A percentile compares a stretch with the other conserved stretches of the same genome.
phyloP scores from a whole-genome alignment of 2,329 filamentous ascomycete genomes.

The Coniochaeta pulveracea region DNA sequence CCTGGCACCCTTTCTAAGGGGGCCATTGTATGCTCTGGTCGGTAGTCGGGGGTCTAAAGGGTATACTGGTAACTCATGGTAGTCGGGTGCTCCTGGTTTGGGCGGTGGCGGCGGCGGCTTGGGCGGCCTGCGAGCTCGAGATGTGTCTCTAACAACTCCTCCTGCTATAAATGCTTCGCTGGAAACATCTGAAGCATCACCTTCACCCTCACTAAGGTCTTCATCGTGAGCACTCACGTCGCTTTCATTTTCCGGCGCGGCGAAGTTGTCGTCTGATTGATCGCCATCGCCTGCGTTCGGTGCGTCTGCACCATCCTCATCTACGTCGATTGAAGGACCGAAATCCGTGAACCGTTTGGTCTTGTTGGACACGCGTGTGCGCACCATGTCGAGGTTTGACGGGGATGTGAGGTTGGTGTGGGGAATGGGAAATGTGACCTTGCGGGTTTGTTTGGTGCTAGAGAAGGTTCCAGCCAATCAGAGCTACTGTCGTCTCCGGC shows the following conservation, averaged over 20 bases:
- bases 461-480: too few relatives aligned
- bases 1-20: constrained; percentile 22
- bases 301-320: constrained; percentile 8
- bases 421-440: too few relatives aligned
- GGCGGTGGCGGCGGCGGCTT: background rate
- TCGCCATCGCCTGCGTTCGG: too few relatives aligned
- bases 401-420: background rate
- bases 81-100: constrained; percentile 5
- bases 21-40: constrained; percentile 24
- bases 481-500: too few relatives aligned
- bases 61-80: constrained; percentile 22
- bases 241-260: constrained; percentile 14
- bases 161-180: background rate
- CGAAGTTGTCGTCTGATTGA: too few relatives aligned
- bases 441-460: too few relatives aligned
- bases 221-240: background rate
- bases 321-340: constrained; percentile 21
- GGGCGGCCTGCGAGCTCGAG: background rate
- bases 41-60: constrained; percentile 17
- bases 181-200: background rate
- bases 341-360: constrained; percentile 22
- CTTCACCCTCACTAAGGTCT: background rate
- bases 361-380: constrained; percentile 25
- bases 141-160: too few relatives aligned
- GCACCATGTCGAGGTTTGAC: constrained; percentile 17